Evolutionary conservation across 23 red algal genomes (phyloP).

Genomic region (Gracilaria domingensis): DNA sequence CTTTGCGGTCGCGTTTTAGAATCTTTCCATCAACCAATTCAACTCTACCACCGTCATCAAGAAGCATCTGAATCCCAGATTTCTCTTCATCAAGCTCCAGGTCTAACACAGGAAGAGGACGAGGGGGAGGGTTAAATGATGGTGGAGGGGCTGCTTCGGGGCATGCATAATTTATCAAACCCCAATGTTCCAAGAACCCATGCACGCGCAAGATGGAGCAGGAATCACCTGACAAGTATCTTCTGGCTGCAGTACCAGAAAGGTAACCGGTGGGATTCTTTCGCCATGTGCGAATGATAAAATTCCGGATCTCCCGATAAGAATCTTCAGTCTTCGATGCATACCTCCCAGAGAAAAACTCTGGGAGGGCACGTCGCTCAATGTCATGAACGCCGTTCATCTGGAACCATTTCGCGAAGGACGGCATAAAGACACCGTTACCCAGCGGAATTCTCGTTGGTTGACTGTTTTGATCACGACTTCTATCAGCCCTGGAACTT

Average conservation of each 20-base stretch:
- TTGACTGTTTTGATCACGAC: slow-evolving; percentile 10
- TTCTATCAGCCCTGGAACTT: background rate
- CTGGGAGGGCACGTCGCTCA: slow-evolving; percentile 85
- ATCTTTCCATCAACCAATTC: slow-evolving; percentile 43
- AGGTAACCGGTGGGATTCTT: slow-evolving; percentile 79
- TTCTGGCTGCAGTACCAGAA: slow-evolving; percentile 81
- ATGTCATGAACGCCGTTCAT: slow-evolving; percentile 81
- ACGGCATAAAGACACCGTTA: slow-evolving; percentile 56
- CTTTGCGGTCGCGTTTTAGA: slow-evolving; percentile 37
- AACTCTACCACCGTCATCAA: slow-evolving; percentile 48
- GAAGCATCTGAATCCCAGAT: slow-evolving; percentile 25
- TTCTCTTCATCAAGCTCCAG: slow-evolving; percentile 10
- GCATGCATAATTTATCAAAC: slow-evolving; percentile 93
- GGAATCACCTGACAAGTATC: slow-evolving; percentile 90
- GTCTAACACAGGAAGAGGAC: slow-evolving; percentile 40
- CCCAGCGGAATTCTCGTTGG: slow-evolving; percentile 30
- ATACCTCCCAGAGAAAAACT: slow-evolving; percentile 83
- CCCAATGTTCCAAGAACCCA: slow-evolving; percentile 98
- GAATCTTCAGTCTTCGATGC: slow-evolving; percentile 86
- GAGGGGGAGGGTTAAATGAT: slow-evolving; percentile 55
- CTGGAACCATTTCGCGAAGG: slow-evolving; percentile 70
- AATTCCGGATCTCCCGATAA: slow-evolving; percentile 89
- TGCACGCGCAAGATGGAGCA: slow-evolving; percentile 91
- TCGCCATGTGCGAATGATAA: slow-evolving; percentile 91
- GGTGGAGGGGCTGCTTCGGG: slow-evolving; percentile 63